Percentiles rank a stretch among this genome's conserved stretches.
phyloP scores from a whole-genome alignment of 1,284 basidiomycete species.

The Lignosus rhinocerotis region DNA sequence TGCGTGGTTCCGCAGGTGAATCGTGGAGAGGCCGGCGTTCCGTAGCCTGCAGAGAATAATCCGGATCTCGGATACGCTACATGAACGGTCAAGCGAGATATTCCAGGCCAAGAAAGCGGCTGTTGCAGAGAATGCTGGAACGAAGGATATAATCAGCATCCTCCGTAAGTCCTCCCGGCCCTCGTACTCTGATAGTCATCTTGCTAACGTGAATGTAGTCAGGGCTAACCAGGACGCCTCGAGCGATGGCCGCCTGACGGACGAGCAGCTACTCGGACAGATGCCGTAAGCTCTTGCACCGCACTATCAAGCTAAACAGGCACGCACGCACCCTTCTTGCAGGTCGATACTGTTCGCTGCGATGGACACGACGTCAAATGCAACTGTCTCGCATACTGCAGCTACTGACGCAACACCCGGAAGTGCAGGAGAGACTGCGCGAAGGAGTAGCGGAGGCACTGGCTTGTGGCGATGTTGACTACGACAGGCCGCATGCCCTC shows the following conservation, averaged over 20 bases:
- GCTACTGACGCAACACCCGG: not conserved
- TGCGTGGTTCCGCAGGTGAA: conserved; percentile 37
- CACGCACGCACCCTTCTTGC: not conserved
- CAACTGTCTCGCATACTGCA: not conserved
- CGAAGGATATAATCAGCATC: conserved; percentile 45
- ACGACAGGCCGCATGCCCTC: not conserved
- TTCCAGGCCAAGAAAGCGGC: conserved; percentile 38
- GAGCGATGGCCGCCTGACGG: conserved; percentile 3
- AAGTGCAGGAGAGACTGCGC: not conserved
- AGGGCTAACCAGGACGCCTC: conserved; percentile 25
- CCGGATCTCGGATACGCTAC: conserved; percentile 40
- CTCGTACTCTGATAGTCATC: not conserved
- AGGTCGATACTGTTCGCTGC: not conserved
- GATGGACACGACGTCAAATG: not conserved
- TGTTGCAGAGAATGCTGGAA: conserved; percentile 12
- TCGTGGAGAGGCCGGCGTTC: conserved; percentile 38
- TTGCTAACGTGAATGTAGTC: conserved; percentile 10
- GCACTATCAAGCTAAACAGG: not conserved
- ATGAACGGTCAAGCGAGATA: conserved; percentile 39
- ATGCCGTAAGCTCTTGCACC: conserved; percentile 15
- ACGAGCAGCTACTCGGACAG: conserved; percentile 24
- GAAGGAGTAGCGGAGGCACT: not conserved
- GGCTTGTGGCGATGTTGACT: not conserved
- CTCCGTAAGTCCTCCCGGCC: conserved; percentile 29
- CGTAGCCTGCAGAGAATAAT: conserved; percentile 34